phyloP scores from a whole-genome alignment of 768 basidiomycete genomes.

The Galerina marginata region DNA sequence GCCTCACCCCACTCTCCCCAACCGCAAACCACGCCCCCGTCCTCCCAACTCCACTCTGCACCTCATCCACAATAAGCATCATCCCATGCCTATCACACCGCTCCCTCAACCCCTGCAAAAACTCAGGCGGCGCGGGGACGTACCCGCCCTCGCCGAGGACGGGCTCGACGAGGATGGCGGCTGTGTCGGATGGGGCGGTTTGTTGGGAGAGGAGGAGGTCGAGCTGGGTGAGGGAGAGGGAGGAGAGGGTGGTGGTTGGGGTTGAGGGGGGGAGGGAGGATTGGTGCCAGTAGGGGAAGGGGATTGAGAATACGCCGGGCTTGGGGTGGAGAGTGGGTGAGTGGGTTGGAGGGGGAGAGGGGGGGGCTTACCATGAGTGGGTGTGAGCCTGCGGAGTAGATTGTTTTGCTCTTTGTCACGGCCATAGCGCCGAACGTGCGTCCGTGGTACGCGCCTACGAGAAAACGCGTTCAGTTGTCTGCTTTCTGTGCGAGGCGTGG shows the following conservation, averaged over 20 bases:
- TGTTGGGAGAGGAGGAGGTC: constrained; percentile 80
- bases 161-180: constrained; percentile 93
- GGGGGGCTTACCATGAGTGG: constrained; percentile 76
- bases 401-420: constrained; percentile 91
- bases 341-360: background rate
- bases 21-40: constrained; percentile 86
- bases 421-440: constrained; percentile 94
- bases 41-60: constrained; percentile 89
- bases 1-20: constrained; percentile 82
- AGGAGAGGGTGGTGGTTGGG: constrained; percentile 59
- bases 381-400: constrained; percentile 79
- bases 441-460: constrained; percentile 81
- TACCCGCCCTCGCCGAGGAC: constrained; percentile 97
- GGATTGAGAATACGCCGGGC: constrained; percentile 82
- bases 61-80: constrained; percentile 84
- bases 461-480: background rate
- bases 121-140: constrained; percentile 83
- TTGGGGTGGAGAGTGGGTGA: constrained; percentile 31
- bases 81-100: constrained; percentile 91
- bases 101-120: constrained; percentile 76
- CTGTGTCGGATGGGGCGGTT: constrained; percentile 82
- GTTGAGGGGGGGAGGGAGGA: constrained; percentile 62
- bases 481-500: too few relatives aligned
- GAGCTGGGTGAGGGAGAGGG: constrained; percentile 77
- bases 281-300: constrained; percentile 96